Evolutionary conservation across 2,329 filamentous ascomycete genomes (phyloP).

Genomic region (Talaromyces piceae): DNA sequence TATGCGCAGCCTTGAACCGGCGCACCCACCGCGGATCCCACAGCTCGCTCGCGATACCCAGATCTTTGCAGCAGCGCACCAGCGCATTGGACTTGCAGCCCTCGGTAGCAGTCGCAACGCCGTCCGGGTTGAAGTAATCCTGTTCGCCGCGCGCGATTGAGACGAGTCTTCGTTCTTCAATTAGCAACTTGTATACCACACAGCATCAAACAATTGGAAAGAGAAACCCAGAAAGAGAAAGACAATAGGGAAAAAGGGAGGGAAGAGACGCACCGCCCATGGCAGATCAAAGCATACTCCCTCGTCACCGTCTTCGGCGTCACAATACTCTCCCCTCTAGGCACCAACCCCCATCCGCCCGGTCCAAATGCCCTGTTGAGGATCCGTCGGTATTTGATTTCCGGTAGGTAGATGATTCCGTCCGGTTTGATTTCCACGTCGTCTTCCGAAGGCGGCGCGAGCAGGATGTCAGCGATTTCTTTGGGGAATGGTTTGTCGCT

Average conservation of each 20-base stretch:
- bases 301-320: constrained; percentile 74
- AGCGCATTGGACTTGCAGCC: constrained; percentile 96
- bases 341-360: constrained; percentile 90
- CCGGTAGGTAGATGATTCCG: constrained; percentile 89
- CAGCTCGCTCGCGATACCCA: constrained; percentile 87
- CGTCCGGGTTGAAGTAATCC: constrained; percentile 82
- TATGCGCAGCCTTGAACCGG: constrained; percentile 66
- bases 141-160: constrained; percentile 91
- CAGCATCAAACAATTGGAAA: not conserved
- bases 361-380: constrained; percentile 88
- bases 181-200: not conserved
- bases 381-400: constrained; percentile 94
- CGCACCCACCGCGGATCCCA: constrained; percentile 94
- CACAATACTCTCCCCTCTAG: constrained; percentile 75
- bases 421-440: constrained; percentile 98
- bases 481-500: constrained; percentile 62
- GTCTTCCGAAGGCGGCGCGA: constrained; percentile 57
- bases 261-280: constrained; percentile 59
- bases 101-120: constrained; percentile 88
- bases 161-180: constrained; percentile 59
- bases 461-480: constrained; percentile 61
- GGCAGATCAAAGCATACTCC: constrained; percentile 85
- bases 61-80: constrained; percentile 96
- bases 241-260: too few relatives aligned
- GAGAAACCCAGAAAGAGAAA: too few relatives aligned